Evolutionary conservation across 148 eudicot species (phyloP), one percentile per base, ranked within the genome.

Genomic region (Bassia scoparia): DNA sequence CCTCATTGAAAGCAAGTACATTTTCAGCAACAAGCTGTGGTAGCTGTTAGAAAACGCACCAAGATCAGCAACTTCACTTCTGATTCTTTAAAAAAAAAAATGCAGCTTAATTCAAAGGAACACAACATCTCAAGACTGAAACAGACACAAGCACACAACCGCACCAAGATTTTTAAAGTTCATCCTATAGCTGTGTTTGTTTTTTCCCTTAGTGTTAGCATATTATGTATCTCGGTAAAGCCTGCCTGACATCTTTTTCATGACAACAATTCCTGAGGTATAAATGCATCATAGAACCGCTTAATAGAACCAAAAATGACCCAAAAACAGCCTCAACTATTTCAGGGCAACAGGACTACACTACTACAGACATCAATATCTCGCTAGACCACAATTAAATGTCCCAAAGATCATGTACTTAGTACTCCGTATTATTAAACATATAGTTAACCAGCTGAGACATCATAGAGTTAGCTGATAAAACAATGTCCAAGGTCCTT

Each of bases 1-100:
- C 85, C 84, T 96, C 99, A 71, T 92, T 92, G 82, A 92, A 92
- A 76, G 96, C 92, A 78, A 92, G 97, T 66, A 96, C 81, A 71
- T 92, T 96, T 79, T 95, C 99, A 66, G 83, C 90, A 75, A 92
- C 99, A 70, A 91, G 90, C 81, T 85, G 85, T 66, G 87, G 90
- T 80, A 95, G 87, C 98, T 95, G 85, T 68, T 52, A 54, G 18
- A 62, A 66, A 72, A 27, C 20, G 48, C 74, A 80, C 55, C 68
- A 73, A 31, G 16, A 17, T 43, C 37, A 67, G 67, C 43, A 63
- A 63, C 18, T 14, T 33, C 68, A 23, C 43, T 49, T n/a, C 38
- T 76, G 12, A 7, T 29, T 23, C 52, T 46, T 12, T 7, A 31
- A 55, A 31, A 54, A 21, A 29, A 6, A 11, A 63, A 26, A 29